Evolutionary conservation across 2,329 filamentous ascomycete species (phyloP).

Genomic region (Trichoderma koningiopsis): DNA sequence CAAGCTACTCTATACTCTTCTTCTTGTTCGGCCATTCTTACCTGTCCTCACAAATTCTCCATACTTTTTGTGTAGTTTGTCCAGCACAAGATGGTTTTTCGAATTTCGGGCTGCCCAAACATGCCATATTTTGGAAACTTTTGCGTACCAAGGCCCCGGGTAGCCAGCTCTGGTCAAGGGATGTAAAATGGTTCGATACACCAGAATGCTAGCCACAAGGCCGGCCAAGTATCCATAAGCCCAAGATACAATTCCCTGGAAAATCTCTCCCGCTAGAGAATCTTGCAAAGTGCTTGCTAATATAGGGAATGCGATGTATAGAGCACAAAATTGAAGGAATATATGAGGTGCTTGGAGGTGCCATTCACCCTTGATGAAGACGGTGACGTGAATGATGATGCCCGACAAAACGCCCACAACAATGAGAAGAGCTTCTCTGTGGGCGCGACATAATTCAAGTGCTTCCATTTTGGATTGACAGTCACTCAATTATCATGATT

Average conservation of each 20-base stretch:
- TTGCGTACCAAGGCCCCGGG: constrained; percentile 41
- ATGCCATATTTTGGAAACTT: constrained; percentile 43
- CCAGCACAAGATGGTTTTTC: constrained; percentile 31
- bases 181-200: constrained; percentile 44
- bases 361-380: constrained; percentile 35
- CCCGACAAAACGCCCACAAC: constrained; percentile 1
- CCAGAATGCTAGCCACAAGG: not conserved
- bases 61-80: constrained; percentile 28
- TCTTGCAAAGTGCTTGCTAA: not conserved
- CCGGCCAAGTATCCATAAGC: not conserved
- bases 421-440: not conserved
- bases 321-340: constrained; percentile 6
- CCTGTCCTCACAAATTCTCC: not conserved
- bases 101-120: constrained; percentile 33
- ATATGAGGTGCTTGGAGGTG: constrained; percentile 32
- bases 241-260: not conserved
- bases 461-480: not conserved
- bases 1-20: constrained; percentile 24
- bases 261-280: not conserved
- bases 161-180: constrained; percentile 40
- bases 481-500: not conserved
- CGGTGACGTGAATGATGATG: constrained; percentile 1
- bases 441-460: not conserved
- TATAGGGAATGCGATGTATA: constrained; percentile 24
- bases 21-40: not conserved